phyloP scores from a whole-genome alignment of 192 early-diverging fungal genomes.

The Podila epicladia region DNA sequence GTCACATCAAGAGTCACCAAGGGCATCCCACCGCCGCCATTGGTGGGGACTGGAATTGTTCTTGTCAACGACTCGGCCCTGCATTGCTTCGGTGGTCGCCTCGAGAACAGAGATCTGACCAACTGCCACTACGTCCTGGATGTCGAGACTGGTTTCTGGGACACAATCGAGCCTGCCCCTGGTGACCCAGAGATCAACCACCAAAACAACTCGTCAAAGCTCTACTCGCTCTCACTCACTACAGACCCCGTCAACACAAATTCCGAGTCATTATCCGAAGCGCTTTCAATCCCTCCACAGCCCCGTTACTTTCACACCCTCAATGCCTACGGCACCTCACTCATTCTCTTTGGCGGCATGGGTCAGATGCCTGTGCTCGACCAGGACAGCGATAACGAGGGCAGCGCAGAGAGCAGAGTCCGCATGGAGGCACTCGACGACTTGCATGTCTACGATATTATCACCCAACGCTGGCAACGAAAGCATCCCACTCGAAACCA shows the following conservation, averaged over 20 bases:
- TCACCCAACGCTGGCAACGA: conserved; percentile 42
- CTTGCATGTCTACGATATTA: conserved; percentile 39
- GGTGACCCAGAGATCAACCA: background rate
- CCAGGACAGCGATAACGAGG: conserved; percentile 44
- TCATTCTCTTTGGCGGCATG: conserved; percentile 52
- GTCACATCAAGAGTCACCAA: conserved; percentile 26
- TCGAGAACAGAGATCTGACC: conserved; percentile 34
- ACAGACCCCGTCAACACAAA: conserved; percentile 46
- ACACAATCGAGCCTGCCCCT: conserved; percentile 15
- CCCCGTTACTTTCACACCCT: conserved; percentile 48
- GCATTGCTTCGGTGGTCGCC: conserved; percentile 40
- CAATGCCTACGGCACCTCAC: conserved; percentile 36
- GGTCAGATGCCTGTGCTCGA: background rate
- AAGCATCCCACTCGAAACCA: conserved; percentile 27
- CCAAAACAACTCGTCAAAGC: conserved; percentile 10
- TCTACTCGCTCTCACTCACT: conserved; percentile 42
- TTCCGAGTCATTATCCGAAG: conserved; percentile 32
- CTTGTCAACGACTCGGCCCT: conserved; percentile 37
- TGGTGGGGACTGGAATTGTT: conserved; percentile 40
- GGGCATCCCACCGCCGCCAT: conserved; percentile 29
- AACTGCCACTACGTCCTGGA: conserved; percentile 45
- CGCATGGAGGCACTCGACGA: conserved; percentile 36
- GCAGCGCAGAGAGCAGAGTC: background rate
- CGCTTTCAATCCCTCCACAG: conserved; percentile 27
- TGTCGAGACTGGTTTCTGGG: conserved; percentile 38